Percentiles rank a stretch among this genome's conserved stretches.
Evolutionary conservation across 139 green algal genomes (phyloP).

Genomic region (Nannochloris sp.): DNA sequence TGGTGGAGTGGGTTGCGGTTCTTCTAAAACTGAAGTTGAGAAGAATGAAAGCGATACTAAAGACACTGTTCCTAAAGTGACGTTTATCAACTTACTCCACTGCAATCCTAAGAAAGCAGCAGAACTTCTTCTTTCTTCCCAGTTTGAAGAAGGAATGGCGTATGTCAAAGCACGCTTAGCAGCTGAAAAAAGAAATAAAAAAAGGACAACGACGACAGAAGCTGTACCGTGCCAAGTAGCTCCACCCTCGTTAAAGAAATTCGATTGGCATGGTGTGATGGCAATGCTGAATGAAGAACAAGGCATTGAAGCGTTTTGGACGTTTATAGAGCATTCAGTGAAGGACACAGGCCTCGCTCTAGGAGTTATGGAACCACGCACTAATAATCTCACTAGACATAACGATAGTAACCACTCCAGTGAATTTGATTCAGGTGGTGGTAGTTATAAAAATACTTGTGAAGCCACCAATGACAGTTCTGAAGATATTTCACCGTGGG

Average conservation of each 20-base stretch:
- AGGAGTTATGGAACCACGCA: neutral
- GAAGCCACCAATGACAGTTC: neutral
- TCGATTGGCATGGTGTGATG: slow-evolving; percentile 96
- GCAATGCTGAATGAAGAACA: slow-evolving; percentile 74
- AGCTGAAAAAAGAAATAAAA: neutral
- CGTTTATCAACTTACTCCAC: slow-evolving; percentile 93
- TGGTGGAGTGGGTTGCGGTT: neutral
- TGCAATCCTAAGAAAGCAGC: slow-evolving; percentile 47
- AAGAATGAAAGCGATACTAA: neutral
- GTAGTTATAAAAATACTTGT: no score
- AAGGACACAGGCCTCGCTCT: slow-evolving; percentile 16
- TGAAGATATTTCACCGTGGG: slow-evolving; percentile 13
- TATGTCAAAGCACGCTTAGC: slow-evolving; percentile 39
- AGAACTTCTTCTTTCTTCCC: slow-evolving; percentile 64
- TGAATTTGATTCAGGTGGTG: no score
- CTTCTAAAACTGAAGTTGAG: neutral
- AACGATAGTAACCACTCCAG: no score
- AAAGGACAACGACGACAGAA: no score
- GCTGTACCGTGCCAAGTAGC: no score
- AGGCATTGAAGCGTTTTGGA: slow-evolving; percentile 88
- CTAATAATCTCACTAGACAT: neutral
- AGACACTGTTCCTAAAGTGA: slow-evolving; percentile 61
- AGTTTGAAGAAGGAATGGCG: slow-evolving; percentile 60
- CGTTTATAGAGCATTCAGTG: slow-evolving; percentile 42
- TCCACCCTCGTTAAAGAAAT: slow-evolving; percentile 47